Evolutionary conservation across 306 rosid genomes (phyloP), one percentile per base, ranked within the genome.

Genomic region (Citrullus amarus): DNA sequence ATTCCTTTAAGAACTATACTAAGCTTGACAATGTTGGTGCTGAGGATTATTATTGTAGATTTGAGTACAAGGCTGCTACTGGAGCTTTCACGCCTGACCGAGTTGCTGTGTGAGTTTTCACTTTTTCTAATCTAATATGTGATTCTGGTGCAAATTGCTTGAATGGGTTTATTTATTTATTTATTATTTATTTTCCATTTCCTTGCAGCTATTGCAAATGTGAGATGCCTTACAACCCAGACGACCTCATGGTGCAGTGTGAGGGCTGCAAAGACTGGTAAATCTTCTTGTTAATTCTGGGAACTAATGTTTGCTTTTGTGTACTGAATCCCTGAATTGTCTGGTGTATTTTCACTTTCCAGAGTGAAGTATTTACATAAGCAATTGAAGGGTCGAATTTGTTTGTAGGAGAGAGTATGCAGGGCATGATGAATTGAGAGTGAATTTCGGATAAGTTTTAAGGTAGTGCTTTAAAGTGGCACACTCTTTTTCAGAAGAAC

Each of bases 201-300:
- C 74, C 54, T 86, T 90, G 85, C 54, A 93, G 98, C 82, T 93
- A 91, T 81, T 93, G 98, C 93, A 93, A 90, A 81, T 93, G 96
- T 38, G 97, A 93, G 85, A 93, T 91, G 98, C 98, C 98, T 56
- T 93, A 91, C 79, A 93, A 93, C 79, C 98, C 98, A 30, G 98
- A 93, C 51, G 98, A 91, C 81, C 95, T 93, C 69, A 93, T 93
- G 98, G 95, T 94, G 83, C 94, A 94, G 83, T 94, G 98, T 78
- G 98, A 94, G 63, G 97, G 89, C 63, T 94, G 98, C 91, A 92
- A 90, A 86, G 97, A 94, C 82, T 92, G 98, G 97, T 94, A 88
- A 86, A 67, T 82, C 82, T 82, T 76, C 74, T 36, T 43, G 78
- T 6, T 7, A 34, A 16, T 34, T 46, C 22, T 56, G 80, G 80